These are phyloP conservation scores for Priceomyces castillae DNA, from an alignment of 805 yeast species.

Conservation along the genomic window DNA sequence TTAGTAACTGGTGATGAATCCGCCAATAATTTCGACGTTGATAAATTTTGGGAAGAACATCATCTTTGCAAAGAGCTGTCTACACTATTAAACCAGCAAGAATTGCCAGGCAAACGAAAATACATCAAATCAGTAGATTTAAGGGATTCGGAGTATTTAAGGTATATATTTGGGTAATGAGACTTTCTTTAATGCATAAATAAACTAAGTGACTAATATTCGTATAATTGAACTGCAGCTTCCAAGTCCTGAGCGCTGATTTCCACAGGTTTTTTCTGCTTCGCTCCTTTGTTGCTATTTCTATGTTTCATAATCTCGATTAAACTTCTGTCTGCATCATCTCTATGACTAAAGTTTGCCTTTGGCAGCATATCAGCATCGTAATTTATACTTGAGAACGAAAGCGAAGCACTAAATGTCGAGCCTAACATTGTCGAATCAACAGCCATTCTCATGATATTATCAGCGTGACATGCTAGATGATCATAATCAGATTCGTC, in stretches of 20 bases:
- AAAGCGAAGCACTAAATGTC: slow-evolving; percentile 35
- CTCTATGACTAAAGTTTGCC: slow-evolving; percentile 15
- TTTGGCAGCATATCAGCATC: slow-evolving; percentile 2
- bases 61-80: slow-evolving; percentile 8
- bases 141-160: slow-evolving; percentile 25
- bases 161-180: slow-evolving; percentile 12
- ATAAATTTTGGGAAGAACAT: slow-evolving; percentile 14
- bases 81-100: slow-evolving; percentile 2
- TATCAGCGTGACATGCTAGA: slow-evolving; percentile 46
- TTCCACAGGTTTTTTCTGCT: slow-evolving; percentile 25
- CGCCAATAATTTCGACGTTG: slow-evolving; percentile 5
- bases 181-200: not conserved
- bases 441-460: slow-evolving; percentile 46
- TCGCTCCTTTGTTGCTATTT: slow-evolving; percentile 12
- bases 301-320: slow-evolving; percentile 15
- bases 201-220: not conserved
- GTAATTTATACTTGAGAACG: slow-evolving; percentile 18
- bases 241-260: slow-evolving; percentile 38
- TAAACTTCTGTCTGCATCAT: slow-evolving; percentile 21
- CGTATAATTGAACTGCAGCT: slow-evolving; percentile 22
- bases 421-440: slow-evolving; percentile 47
- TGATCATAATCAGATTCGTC: slow-evolving; percentile 33
- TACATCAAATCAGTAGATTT: slow-evolving; percentile 19
- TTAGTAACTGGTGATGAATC: not conserved
- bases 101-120: slow-evolving; percentile 13